These are phyloP conservation scores for Gnetum montanum DNA, from an alignment of 75 land plant genomes.

Conservation along the genomic window DNA sequence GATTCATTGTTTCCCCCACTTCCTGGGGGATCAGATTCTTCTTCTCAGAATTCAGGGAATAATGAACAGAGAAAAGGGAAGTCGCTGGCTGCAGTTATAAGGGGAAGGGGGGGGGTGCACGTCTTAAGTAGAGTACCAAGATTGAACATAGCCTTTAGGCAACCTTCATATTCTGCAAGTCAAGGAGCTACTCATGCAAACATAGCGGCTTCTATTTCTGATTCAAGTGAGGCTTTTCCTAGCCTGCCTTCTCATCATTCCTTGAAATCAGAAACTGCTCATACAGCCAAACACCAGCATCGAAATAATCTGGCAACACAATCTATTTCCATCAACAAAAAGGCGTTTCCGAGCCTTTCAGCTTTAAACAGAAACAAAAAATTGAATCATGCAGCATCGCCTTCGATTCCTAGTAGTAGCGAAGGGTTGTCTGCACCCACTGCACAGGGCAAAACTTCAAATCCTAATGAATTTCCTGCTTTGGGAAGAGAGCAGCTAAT, in stretches of 20 bases:
- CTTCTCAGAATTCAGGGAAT: neutral
- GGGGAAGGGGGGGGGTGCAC: neutral
- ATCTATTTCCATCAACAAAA: too few species aligned
- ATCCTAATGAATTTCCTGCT: slow-evolving; percentile 10
- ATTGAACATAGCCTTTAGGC: too few species aligned
- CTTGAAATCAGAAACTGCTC: neutral
- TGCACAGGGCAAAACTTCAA: too few species aligned
- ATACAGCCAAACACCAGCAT: neutral
- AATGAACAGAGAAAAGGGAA: neutral
- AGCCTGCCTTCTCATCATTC: neutral
- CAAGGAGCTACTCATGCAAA: too few species aligned
- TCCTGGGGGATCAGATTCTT: slow-evolving; percentile 8
- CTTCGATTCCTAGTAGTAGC: neutral
- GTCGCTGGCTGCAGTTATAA: slow-evolving; percentile 4
- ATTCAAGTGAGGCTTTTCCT: neutral
- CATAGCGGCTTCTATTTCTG: neutral
- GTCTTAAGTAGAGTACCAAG: neutral
- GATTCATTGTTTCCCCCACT: slow-evolving; percentile 88
- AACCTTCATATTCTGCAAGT: too few species aligned
- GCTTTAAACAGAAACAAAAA: too few species aligned
- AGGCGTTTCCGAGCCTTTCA: too few species aligned
- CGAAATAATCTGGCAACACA: neutral
- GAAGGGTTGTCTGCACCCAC: too few species aligned
- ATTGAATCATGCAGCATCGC: neutral
- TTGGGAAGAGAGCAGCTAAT: neutral